phyloP scores from a whole-genome alignment of 208 protist species.

The Trichomonas vaginalis region DNA sequence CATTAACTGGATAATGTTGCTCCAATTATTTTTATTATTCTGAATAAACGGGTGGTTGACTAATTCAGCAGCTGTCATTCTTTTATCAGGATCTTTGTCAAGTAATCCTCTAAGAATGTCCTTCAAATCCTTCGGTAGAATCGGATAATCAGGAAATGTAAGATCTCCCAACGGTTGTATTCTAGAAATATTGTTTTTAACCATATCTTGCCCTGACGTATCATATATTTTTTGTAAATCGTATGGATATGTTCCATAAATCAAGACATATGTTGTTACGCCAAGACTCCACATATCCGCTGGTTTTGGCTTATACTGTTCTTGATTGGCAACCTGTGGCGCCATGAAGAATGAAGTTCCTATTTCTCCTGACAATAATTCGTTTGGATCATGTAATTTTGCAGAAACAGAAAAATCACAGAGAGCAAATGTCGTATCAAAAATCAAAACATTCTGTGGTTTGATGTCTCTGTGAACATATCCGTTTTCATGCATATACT shows the following conservation, averaged over 20 bases:
- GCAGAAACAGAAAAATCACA: not conserved
- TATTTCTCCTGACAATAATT: not conserved
- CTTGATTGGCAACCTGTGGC: not conserved
- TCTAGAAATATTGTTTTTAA: not conserved
- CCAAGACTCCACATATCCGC: not conserved
- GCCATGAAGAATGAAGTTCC: constrained; percentile 2
- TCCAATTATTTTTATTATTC: not conserved
- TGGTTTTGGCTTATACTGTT: not conserved
- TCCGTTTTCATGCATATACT: not conserved
- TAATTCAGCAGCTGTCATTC: not conserved
- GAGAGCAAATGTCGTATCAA: not conserved
- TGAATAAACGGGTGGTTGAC: not conserved
- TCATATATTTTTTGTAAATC: not conserved
- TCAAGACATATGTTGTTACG: not conserved
- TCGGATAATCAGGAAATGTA: not conserved
- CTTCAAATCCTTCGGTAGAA: not conserved
- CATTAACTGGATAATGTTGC: not conserved
- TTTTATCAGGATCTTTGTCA: not conserved
- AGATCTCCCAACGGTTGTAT: not conserved
- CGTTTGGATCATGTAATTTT: not conserved
- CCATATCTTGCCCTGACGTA: not conserved
- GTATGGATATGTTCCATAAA: not conserved
- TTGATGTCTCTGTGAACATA: not conserved
- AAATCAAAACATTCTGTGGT: not conserved
- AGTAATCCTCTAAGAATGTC: not conserved